Conservation (phyloP, 257 asterid genomes). For the Petunia axillaris region DNA sequence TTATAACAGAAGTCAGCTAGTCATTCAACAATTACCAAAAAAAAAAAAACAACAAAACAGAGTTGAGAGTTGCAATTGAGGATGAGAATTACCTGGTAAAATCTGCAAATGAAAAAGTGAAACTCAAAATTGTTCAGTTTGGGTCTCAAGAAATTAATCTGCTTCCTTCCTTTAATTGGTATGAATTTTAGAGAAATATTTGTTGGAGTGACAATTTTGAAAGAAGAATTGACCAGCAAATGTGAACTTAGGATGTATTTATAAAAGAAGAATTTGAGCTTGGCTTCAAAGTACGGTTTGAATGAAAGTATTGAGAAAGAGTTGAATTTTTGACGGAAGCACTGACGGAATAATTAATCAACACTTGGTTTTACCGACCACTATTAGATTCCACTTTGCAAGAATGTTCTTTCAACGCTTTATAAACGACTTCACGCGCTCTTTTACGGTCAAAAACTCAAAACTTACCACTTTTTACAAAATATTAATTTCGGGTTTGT, state of each 20-base stretch:
- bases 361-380: slow-evolving; percentile 20
- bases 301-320: neutral
- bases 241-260: neutral
- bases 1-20: too few relatives aligned
- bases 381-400: neutral
- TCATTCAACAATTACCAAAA: too few relatives aligned
- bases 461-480: too few relatives aligned
- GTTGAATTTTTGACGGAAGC: slow-evolving; percentile 13
- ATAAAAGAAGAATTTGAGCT: neutral
- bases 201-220: neutral
- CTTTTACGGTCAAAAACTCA: neutral
- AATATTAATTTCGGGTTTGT: too few relatives aligned
- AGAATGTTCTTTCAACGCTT: neutral
- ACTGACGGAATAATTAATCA: neutral
- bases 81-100: slow-evolving; percentile 4
- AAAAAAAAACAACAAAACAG: neutral
- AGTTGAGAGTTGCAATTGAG: neutral
- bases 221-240: neutral
- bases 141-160: neutral
- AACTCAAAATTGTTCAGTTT: slow-evolving; percentile 13
- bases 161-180: neutral
- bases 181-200: neutral
- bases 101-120: neutral
- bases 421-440: neutral
- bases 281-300: neutral